Base-by-base conservation (phyloP, 768 basidiomycete species). In the Boletus speciosus region DNA sequence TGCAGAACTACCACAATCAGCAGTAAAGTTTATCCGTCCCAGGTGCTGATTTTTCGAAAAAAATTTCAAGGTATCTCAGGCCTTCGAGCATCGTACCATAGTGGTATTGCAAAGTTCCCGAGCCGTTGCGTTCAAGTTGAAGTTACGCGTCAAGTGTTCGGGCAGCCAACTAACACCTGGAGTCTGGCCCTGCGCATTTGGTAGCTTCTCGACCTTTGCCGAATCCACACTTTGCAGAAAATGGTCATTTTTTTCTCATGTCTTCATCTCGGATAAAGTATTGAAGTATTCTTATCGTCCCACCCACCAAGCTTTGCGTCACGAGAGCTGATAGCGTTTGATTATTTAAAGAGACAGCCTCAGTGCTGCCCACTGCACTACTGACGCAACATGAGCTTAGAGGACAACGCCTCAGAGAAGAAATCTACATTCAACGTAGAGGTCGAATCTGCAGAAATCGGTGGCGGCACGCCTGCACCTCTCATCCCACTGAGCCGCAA, bases 401-500 rank as follows among this genome's bases (percentile, higher is more conserved):
- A 49, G 21, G 49, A 35, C 34, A 19, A 23, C 15, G 5, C 19
- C 19, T 1, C 56, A 37, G 47, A 43, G 40, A 51, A 49, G 27
- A 49, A 46, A 25, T 16, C 31, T 2, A n/a, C 50, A n/a, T 45
- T 37, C 41, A 5, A 37, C 23, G 12, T 21, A 14, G 48, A 34
- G 9, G 34, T 54, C 5, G 60, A 40, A 25, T 43, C 60, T n/a
- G 34, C 46, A 11, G 44, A 45, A 23, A 25, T 19, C 8, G 31
- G 42, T 7, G 14, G 36, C 1, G 29, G 6, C 4, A n/a, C n/a
- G 0, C 14, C 42, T 34, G 34, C 21, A 6, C 21, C 14, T 14
- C 23, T 35, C 5, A 11, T 23, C 1, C 49, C 35, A 5, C 51
- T 64, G 15, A 44, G 52, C 36, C 69, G 69, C 21, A 41, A 65